A percentile compares a stretch with the other conserved stretches of the same genome.
Conservation (phyloP, 176 grass and related monocot genomes). For the Microstegium vimineum region DNA sequence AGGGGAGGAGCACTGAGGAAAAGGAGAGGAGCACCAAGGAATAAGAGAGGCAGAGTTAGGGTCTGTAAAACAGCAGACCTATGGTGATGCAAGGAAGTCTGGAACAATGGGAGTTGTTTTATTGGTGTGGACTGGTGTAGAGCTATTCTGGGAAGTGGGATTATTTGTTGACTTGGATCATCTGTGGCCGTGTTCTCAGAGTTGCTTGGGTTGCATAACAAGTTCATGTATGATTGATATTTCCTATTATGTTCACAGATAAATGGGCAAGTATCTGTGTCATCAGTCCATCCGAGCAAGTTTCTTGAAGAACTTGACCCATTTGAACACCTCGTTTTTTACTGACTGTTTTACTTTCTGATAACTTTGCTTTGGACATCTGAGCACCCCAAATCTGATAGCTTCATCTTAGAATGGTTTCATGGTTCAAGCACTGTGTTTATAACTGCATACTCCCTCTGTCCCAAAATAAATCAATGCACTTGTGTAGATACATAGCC, state of each 20-base stretch:
- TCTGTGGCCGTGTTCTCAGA: neutral
- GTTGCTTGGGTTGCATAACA: neutral
- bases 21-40: neutral
- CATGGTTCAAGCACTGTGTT: neutral
- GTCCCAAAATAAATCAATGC: neutral
- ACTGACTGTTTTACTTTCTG: neutral
- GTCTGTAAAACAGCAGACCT: neutral
- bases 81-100: neutral
- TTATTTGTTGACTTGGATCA: neutral
- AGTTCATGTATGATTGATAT: neutral
- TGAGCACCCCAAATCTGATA: neutral
- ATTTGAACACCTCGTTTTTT: neutral
- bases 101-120: neutral
- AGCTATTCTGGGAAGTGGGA: neutral
- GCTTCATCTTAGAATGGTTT: constrained; percentile 10
- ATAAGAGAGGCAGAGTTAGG: too few species aligned
- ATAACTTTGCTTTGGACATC: neutral
- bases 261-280: neutral
- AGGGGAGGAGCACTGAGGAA: neutral
- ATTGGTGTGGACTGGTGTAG: neutral
- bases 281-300: neutral
- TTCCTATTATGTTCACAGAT: neutral
- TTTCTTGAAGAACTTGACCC: neutral
- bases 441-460: neutral
- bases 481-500: too few species aligned